Evolutionary conservation across 495 filamentous ascomycete genomes (phyloP), one percentile per base, ranked within the genome.

Genomic region (Parathielavia hyrcaniae): DNA sequence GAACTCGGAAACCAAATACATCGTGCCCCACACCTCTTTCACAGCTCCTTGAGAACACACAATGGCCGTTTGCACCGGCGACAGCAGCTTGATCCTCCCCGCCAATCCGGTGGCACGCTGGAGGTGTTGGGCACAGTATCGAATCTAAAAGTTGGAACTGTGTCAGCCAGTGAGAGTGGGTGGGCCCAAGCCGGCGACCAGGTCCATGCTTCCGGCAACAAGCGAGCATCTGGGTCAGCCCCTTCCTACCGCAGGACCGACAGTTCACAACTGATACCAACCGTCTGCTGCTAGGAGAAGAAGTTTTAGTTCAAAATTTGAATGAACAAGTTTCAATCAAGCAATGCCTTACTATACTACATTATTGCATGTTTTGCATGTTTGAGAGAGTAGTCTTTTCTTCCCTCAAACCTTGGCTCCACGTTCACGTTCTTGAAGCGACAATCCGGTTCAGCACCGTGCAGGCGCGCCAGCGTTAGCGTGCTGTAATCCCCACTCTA

Each of bases 371-470:
- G n/a, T n/a, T n/a, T n/a, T n/a, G n/a, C n/a, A n/a, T n/a, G n/a
- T n/a, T n/a, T n/a, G n/a, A n/a, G n/a, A n/a, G n/a, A n/a, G n/a
- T n/a, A n/a, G n/a, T n/a, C n/a, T n/a, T n/a, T n/a, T n/a, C n/a
- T n/a, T n/a, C n/a, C n/a, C n/a, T n/a, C n/a, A n/a, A n/a, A n/a
- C n/a, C n/a, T n/a, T n/a, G n/a, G n/a, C n/a, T n/a, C n/a, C n/a
- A n/a, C n/a, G 30, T 6, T 45, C 2, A 30, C 26, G 26, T 30
- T n/a, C 26, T 2, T 6, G 26, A 30, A 30, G 26, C 26, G 32
- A 47, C 38, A 23, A 30, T 54, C 46, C 61, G 57, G 58, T 61
- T 62, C 67, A 67, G 65, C 61, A 60, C 55, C 62, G 55, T 67
- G 67, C 65, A 69, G 64, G 58, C 32, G 40, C 53, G 55, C 61